Conservation (phyloP, 805 yeast genomes). For the Kockiozyma suomiensis region DNA sequence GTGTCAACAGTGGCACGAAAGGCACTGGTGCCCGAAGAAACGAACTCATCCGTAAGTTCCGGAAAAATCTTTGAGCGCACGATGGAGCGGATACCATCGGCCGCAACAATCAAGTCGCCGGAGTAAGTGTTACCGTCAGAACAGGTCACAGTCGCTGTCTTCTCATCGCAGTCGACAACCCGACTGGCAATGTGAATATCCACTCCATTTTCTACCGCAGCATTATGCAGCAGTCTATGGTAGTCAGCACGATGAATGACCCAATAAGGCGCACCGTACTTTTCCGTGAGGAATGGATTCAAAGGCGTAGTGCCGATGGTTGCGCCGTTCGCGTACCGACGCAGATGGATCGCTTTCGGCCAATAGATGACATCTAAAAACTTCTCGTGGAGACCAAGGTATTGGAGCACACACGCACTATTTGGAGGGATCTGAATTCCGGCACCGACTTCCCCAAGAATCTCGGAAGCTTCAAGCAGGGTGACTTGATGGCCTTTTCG, state of each 20-base stretch:
- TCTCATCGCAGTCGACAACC: not conserved
- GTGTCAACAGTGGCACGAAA: conserved; percentile 11
- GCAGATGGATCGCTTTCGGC: not conserved
- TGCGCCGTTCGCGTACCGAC: not conserved
- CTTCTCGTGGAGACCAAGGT: conserved; percentile 33
- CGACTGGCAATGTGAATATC: conserved; percentile 1
- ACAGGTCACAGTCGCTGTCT: not conserved
- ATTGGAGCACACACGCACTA: conserved; percentile 35
- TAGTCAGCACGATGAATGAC: conserved; percentile 15
- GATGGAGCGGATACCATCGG: conserved; percentile 15
- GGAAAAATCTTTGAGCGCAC: not conserved
- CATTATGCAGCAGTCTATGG: conserved; percentile 1
- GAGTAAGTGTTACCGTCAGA: not conserved
- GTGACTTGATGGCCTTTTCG: conserved; percentile 38
- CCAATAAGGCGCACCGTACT: conserved; percentile 11
- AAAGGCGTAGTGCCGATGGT: not conserved
- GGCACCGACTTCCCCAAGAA: conserved; percentile 39
- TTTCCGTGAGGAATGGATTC: conserved; percentile 2
- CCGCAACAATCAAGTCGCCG: conserved; percentile 24
- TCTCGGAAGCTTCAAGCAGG: conserved; percentile 39
- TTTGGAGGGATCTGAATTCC: conserved; percentile 43
- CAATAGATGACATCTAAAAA: conserved; percentile 9
- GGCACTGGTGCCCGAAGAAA: conserved; percentile 9
- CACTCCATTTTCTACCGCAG: conserved; percentile 5
- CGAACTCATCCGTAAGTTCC: not conserved